Evolutionary conservation across 2,329 filamentous ascomycete species (phyloP).

Genomic region (Hypocreales sp.): DNA sequence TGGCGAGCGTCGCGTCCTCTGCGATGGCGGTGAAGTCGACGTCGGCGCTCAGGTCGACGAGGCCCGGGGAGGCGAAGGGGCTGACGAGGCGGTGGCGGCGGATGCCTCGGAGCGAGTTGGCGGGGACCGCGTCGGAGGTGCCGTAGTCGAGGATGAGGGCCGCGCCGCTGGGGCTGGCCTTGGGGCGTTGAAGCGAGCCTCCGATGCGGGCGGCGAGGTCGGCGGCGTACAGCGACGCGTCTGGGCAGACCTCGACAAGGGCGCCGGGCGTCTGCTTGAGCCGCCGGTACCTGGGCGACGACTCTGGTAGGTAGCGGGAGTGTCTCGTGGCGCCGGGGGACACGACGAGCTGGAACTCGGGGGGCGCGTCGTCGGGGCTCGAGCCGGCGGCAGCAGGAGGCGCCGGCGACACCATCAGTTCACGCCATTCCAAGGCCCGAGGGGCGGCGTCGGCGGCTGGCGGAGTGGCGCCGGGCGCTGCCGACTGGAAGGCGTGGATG

Average conservation of each 20-base stretch:
- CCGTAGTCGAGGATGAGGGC: slow-evolving; percentile 96
- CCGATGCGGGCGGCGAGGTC: slow-evolving; percentile 81
- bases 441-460: slow-evolving; percentile 14
- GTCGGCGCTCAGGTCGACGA: slow-evolving; percentile 80
- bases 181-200: slow-evolving; percentile 39
- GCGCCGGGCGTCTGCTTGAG: slow-evolving; percentile 53
- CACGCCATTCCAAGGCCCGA: slow-evolving; percentile 51
- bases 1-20: slow-evolving; percentile 62
- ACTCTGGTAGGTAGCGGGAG: slow-evolving; percentile 69
- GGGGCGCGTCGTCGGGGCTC: slow-evolving; percentile 35
- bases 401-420: slow-evolving; percentile 61
- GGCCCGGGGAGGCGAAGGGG: slow-evolving; percentile 64
- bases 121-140: slow-evolving; percentile 58
- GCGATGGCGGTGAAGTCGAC: slow-evolving; percentile 85
- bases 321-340: slow-evolving; percentile 65
- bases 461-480: slow-evolving; percentile 26
- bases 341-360: slow-evolving; percentile 79
- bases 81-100: slow-evolving; percentile 59
- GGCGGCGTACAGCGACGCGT: slow-evolving; percentile 62
- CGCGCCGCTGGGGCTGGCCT: slow-evolving; percentile 56
- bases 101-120: slow-evolving; percentile 86
- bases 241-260: slow-evolving; percentile 80
- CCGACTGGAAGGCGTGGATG: slow-evolving; percentile 84
- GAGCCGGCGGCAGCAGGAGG: slow-evolving; percentile 29
- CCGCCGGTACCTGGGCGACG: slow-evolving; percentile 61